phyloP scores from a whole-genome alignment of 352 stramenopile species.

The Phytophthora fragariae region DNA sequence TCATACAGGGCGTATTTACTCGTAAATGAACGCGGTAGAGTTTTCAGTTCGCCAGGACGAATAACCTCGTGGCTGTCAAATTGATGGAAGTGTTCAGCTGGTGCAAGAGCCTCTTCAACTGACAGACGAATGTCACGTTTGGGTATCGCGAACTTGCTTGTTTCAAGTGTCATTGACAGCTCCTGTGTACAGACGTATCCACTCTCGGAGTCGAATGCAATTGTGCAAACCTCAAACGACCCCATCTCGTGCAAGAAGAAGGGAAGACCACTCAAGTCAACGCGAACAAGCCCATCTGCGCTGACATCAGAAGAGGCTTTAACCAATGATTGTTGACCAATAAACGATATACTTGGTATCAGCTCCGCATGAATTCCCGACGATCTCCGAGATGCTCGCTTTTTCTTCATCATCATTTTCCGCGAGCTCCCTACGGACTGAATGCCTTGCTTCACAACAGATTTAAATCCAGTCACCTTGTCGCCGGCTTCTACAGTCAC shows the following conservation, averaged over 20 bases:
- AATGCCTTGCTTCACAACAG: conserved; percentile 10
- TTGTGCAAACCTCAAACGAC: conserved; percentile 48
- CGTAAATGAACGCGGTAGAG: conserved; percentile 35
- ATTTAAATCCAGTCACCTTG: conserved; percentile 44
- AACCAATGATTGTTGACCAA: conserved; percentile 32
- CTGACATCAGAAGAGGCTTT: conserved; percentile 27
- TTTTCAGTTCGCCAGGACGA: conserved; percentile 27
- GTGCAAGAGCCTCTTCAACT: conserved; percentile 29
- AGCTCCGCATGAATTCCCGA: not conserved
- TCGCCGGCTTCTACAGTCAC: conserved; percentile 46
- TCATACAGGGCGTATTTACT: conserved; percentile 58
- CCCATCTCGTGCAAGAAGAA: conserved; percentile 28
- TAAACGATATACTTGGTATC: conserved; percentile 45
- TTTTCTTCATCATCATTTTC: conserved; percentile 1
- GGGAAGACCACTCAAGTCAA: conserved; percentile 27
- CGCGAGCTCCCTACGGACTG: conserved; percentile 7
- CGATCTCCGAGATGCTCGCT: not conserved
- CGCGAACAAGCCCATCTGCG: conserved; percentile 22
- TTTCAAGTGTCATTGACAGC: conserved; percentile 24
- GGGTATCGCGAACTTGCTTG: conserved; percentile 13
- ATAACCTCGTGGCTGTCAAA: conserved; percentile 45
- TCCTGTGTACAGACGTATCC: conserved; percentile 36
- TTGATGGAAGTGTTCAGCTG: conserved; percentile 50
- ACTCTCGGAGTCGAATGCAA: conserved; percentile 35
- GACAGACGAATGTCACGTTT: conserved; percentile 45